These are phyloP conservation scores for Boletus pseudopeckii DNA, from an alignment of 768 basidiomycete species.

Conservation along the genomic window DNA sequence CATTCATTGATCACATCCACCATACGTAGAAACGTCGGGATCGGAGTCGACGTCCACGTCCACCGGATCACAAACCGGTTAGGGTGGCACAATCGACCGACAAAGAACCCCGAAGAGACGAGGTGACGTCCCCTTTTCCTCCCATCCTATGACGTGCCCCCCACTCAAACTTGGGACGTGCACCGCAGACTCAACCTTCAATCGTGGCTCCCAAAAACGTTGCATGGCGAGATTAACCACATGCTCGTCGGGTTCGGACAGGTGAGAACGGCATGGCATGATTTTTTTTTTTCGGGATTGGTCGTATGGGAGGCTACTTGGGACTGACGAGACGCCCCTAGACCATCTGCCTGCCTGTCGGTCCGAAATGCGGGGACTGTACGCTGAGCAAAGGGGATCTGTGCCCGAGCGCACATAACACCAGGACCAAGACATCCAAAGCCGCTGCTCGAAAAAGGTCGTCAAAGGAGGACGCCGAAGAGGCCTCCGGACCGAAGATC, in stretches of 20 bases:
- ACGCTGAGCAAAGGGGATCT: slow-evolving; percentile 50
- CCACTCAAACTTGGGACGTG: neutral
- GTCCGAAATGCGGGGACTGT: slow-evolving; percentile 64
- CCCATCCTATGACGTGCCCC: neutral
- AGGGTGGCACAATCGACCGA: slow-evolving; percentile 86
- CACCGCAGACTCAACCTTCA: slow-evolving; percentile 63
- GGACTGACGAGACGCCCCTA: slow-evolving; percentile 21
- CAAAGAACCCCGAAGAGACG: slow-evolving; percentile 86
- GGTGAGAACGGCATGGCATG: slow-evolving; percentile 36
- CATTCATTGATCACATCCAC: neutral
- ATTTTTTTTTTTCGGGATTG: neutral
- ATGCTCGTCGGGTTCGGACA: slow-evolving; percentile 84
- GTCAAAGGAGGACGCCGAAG: neutral
- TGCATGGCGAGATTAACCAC: slow-evolving; percentile 75
- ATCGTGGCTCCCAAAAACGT: slow-evolving; percentile 76
- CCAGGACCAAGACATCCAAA: slow-evolving; percentile 21
- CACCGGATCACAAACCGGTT: slow-evolving; percentile 92
- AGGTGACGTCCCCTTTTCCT: slow-evolving; percentile 39
- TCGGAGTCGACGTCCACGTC: slow-evolving; percentile 95
- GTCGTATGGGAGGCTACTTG: neutral
- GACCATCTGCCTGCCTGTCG: slow-evolving; percentile 65
- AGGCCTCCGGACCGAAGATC: slow-evolving; percentile 34
- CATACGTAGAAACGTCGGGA: slow-evolving; percentile 67
- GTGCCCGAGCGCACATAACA: slow-evolving; percentile 61
- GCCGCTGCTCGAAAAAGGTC: slow-evolving; percentile 2